A percentile compares a stretch with the other conserved stretches of the same genome.
phyloP scores from a whole-genome alignment of 139 green algal species.

The Chlamydomonas incerta region DNA sequence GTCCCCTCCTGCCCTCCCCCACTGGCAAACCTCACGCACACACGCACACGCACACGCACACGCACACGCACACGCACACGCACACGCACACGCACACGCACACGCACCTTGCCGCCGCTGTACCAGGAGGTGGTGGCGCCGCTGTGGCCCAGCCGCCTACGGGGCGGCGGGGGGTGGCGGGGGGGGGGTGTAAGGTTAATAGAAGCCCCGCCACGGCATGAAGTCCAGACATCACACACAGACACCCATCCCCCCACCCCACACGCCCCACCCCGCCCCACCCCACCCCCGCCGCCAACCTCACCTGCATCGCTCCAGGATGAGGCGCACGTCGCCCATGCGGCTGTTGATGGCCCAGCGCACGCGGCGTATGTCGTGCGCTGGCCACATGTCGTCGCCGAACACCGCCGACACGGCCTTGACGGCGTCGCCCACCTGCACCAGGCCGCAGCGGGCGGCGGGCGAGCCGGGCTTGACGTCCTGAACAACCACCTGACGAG shows the following conservation, averaged over 20 bases:
- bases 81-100: neutral
- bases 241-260: no score
- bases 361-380: conserved; percentile 62
- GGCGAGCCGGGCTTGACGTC: conserved; percentile 50
- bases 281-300: neutral
- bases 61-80: neutral
- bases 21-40: no score
- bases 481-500: conserved; percentile 54
- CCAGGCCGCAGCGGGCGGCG: conserved; percentile 40
- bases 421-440: conserved; percentile 71
- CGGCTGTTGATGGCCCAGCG: conserved; percentile 73
- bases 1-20: no score
- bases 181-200: no score
- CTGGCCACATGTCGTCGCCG: conserved; percentile 68
- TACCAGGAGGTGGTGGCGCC: conserved; percentile 52
- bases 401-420: conserved; percentile 65
- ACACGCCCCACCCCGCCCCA: no score
- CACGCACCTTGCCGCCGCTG: conserved; percentile 48
- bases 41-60: neutral
- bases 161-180: no score
- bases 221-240: no score
- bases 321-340: conserved; percentile 58
- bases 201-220: no score
- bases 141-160: no score
- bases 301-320: conserved; percentile 55